These are phyloP conservation scores for Phyllostachys edulis DNA, from an alignment of 176 grass and related monocot species.

Conservation along the genomic window DNA sequence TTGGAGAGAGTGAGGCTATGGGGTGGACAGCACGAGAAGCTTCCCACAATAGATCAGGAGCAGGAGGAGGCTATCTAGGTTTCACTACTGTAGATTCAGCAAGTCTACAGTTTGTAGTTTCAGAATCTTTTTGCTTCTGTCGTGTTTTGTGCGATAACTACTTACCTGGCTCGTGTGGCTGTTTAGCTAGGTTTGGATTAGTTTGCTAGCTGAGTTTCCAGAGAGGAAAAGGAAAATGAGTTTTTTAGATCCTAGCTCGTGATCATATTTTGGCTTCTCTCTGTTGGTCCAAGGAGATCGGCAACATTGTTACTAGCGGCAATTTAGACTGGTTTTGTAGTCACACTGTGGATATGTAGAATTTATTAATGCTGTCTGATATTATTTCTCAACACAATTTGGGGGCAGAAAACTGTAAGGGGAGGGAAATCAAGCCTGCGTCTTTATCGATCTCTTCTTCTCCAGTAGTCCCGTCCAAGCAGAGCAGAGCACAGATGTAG, in stretches of 20 bases:
- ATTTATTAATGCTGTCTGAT: too few relatives aligned
- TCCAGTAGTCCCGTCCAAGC: too few relatives aligned
- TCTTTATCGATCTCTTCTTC: too few relatives aligned
- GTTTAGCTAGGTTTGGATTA: not conserved
- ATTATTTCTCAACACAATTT: not conserved
- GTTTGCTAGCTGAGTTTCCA: not conserved
- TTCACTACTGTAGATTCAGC: not conserved
- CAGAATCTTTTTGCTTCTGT: too few relatives aligned
- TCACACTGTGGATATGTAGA: too few relatives aligned
- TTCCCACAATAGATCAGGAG: constrained; percentile 28
- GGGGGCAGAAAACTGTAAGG: too few relatives aligned
- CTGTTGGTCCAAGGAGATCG: not conserved
- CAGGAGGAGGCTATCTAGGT: not conserved
- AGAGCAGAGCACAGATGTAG: too few relatives aligned
- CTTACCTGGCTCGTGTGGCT: not conserved
- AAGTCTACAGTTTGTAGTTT: not conserved
- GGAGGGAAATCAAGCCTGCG: too few relatives aligned
- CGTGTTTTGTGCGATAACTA: too few relatives aligned
- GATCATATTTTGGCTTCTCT: too few relatives aligned
- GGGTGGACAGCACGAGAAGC: constrained; percentile 64
- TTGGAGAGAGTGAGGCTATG: constrained; percentile 61
- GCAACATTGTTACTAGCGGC: too few relatives aligned
- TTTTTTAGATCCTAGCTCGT: not conserved
- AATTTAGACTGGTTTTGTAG: too few relatives aligned
- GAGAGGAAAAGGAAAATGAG: not conserved